These are phyloP conservation scores for Piromyces sp. DNA, from an alignment of 192 early-diverging fungal species.

Conservation along the genomic window DNA sequence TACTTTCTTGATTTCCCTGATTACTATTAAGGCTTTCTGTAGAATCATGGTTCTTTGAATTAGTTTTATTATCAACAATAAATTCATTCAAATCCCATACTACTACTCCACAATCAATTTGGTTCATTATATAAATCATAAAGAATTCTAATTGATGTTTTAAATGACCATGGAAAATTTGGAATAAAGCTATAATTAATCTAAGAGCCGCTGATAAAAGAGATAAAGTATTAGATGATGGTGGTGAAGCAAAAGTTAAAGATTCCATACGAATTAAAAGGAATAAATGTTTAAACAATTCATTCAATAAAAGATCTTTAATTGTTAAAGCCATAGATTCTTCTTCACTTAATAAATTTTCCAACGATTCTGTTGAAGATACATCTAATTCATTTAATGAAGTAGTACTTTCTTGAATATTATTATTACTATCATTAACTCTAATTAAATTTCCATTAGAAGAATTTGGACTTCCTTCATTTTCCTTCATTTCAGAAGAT, in stretches of 20 bases:
- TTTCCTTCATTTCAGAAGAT: not conserved
- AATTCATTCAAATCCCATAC: constrained; percentile 31
- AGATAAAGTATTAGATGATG: constrained; percentile 6
- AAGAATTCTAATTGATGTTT: constrained; percentile 69
- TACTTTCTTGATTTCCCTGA: not conserved
- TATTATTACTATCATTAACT: not conserved
- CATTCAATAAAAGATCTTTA: not conserved
- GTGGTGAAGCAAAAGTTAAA: not conserved
- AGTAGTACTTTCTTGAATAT: not conserved
- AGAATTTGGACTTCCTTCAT: not conserved
- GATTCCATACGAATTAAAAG: not conserved
- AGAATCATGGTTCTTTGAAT: not conserved
- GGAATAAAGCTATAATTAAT: constrained; percentile 49
- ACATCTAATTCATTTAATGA: not conserved
- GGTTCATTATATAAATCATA: constrained; percentile 27
- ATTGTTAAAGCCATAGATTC: not conserved
- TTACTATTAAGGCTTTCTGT: not conserved
- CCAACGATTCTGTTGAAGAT: not conserved
- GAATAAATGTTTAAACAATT: constrained; percentile 5
- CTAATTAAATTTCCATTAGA: not conserved
- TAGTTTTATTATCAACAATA: not conserved
- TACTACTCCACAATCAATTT: constrained; percentile 21
- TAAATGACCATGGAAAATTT: constrained; percentile 42
- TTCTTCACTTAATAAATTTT: not conserved
- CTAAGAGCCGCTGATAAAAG: constrained; percentile 43